phyloP scores from a whole-genome alignment of 225 moss, liverwort and hornwort genomes.

The Antitrichia curtipendula region DNA sequence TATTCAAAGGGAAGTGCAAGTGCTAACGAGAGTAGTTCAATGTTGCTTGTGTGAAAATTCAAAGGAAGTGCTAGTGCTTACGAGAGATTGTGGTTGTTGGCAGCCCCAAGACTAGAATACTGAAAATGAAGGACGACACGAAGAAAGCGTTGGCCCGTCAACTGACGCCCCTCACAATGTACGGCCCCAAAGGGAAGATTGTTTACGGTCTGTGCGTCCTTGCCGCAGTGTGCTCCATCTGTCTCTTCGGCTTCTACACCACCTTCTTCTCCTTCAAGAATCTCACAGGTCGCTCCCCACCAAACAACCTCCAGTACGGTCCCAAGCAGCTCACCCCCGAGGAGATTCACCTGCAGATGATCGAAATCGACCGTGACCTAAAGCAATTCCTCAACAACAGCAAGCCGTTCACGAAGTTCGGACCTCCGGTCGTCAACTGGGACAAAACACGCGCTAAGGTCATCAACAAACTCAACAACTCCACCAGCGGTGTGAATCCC shows the following conservation, averaged over 20 bases:
- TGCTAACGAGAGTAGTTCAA: background rate
- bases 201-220: constrained; percentile 3
- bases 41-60: background rate
- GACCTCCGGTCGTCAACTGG: constrained; percentile 11
- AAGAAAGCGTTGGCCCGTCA: constrained; percentile 9
- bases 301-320: background rate
- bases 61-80: background rate
- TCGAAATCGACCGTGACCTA: constrained; percentile 2
- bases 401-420: constrained; percentile 44
- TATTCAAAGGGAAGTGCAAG: background rate
- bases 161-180: background rate
- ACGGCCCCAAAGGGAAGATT: background rate
- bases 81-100: background rate
- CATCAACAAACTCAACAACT: constrained; percentile 10
- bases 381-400: constrained; percentile 4
- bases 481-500: constrained; percentile 13
- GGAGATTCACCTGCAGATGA: constrained; percentile 4
- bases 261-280: background rate
- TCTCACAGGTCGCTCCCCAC: background rate
- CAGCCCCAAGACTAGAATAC: background rate
- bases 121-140: constrained; percentile 25
- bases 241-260: constrained; percentile 1
- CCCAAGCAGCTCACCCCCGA: constrained; percentile 16
- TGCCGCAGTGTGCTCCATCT: constrained; percentile 10
- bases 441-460: constrained; percentile 1